phyloP scores from a whole-genome alignment of 441 rosid genomes.

The Populus tomentosa region DNA sequence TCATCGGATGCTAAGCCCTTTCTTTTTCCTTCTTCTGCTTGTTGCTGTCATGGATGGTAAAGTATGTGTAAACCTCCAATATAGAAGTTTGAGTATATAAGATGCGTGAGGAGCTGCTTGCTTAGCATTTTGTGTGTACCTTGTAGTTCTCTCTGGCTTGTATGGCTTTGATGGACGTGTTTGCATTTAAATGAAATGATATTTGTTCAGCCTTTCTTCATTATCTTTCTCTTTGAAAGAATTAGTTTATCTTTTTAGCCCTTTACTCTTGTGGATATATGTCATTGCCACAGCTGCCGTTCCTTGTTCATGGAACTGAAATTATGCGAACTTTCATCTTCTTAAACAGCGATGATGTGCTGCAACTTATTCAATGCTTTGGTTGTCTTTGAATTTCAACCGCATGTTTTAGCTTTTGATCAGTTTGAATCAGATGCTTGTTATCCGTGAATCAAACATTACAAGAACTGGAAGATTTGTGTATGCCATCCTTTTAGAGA shows the following conservation, averaged over 20 bases:
- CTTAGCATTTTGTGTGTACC: neutral
- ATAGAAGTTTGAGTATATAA: too few species aligned
- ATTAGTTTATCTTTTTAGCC: neutral
- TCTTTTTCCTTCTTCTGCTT: neutral
- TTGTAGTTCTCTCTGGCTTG: neutral
- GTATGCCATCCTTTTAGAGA: too few species aligned
- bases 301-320: neutral
- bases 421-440: neutral
- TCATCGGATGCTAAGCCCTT: neutral
- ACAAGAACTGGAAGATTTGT: neutral
- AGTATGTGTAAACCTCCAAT: neutral
- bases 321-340: neutral
- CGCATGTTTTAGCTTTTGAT: too few species aligned
- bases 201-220: neutral
- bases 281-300: neutral
- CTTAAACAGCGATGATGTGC: neutral
- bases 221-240: neutral
- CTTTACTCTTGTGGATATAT: neutral
- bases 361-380: neutral
- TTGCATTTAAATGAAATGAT: neutral
- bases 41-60: neutral
- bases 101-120: neutral
- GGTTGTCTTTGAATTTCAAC: neutral
- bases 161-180: neutral
- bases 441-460: neutral